phyloP scores from a whole-genome alignment of 1,284 basidiomycete species.

The Schizophyllum commune region DNA sequence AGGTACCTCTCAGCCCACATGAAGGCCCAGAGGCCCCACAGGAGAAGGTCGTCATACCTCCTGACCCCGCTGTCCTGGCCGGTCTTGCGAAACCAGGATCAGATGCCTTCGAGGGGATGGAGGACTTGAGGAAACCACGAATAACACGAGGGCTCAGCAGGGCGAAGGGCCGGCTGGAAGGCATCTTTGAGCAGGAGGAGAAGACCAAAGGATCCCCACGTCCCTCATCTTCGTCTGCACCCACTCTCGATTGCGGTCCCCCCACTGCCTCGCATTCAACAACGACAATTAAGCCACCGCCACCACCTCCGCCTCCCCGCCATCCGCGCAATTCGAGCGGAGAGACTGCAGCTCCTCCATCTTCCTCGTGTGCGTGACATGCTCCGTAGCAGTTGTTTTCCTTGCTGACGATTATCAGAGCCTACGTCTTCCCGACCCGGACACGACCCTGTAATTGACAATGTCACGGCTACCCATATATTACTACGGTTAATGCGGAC shows the following conservation, averaged over 20 bases:
- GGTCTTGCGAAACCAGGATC: slow-evolving; percentile 37
- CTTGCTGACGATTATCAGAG: not conserved
- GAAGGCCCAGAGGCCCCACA: slow-evolving; percentile 20
- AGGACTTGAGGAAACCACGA: not conserved
- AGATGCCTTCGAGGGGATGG: slow-evolving; percentile 21
- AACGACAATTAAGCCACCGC: not conserved
- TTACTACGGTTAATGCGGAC: not conserved
- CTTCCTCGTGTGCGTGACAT: not conserved
- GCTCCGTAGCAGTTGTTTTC: not conserved
- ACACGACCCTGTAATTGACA: not conserved
- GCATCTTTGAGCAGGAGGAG: not conserved
- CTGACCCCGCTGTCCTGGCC: slow-evolving; percentile 55
- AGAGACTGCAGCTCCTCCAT: not conserved
- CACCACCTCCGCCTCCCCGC: too few relatives aligned
- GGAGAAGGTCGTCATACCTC: slow-evolving; percentile 50
- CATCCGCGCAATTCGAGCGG: not conserved
- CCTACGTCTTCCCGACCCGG: not conserved
- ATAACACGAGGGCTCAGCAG: not conserved
- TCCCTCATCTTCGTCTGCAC: not conserved
- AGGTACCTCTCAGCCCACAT: slow-evolving; percentile 14
- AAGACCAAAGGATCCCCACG: not conserved
- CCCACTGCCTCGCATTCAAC: not conserved
- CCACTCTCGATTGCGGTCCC: not conserved
- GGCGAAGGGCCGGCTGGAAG: not conserved
- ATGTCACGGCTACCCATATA: not conserved